These are phyloP conservation scores for Nicotiana attenuata DNA, from an alignment of 257 asterid species.

Conservation along the genomic window DNA sequence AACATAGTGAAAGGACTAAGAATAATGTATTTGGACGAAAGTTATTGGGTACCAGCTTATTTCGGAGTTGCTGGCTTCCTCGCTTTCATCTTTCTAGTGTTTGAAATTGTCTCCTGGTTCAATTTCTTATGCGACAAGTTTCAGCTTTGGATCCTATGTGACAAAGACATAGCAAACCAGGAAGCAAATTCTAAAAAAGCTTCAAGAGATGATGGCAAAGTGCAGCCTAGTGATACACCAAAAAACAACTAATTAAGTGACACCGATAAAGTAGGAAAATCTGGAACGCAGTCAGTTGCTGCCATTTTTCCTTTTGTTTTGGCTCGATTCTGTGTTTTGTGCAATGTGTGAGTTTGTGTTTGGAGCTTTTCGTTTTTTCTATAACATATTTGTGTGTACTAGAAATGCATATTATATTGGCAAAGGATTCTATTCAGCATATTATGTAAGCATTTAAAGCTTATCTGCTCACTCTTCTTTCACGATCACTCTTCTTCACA, in stretches of 20 bases:
- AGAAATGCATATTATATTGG: too few relatives aligned
- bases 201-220: background rate
- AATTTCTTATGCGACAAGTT: background rate
- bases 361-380: too few relatives aligned
- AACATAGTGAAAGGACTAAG: background rate
- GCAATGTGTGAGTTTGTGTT: too few relatives aligned
- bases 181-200: background rate
- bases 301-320: background rate
- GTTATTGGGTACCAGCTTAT: background rate
- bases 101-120: conserved; percentile 6
- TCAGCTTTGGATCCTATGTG: background rate
- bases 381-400: too few relatives aligned
- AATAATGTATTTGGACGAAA: background rate
- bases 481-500: too few relatives aligned
- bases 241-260: background rate
- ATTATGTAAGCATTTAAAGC: too few relatives aligned
- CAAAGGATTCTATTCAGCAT: too few relatives aligned
- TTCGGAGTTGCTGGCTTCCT: background rate
- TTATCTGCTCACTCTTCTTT: too few relatives aligned
- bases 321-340: background rate
- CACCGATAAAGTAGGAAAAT: background rate
- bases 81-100: background rate
- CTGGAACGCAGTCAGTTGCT: background rate
- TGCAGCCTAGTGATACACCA: background rate
- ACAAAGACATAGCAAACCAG: background rate